phyloP scores from a whole-genome alignment of 371 early-diverging fungal genomes.

The Capniomyces stellatus region DNA sequence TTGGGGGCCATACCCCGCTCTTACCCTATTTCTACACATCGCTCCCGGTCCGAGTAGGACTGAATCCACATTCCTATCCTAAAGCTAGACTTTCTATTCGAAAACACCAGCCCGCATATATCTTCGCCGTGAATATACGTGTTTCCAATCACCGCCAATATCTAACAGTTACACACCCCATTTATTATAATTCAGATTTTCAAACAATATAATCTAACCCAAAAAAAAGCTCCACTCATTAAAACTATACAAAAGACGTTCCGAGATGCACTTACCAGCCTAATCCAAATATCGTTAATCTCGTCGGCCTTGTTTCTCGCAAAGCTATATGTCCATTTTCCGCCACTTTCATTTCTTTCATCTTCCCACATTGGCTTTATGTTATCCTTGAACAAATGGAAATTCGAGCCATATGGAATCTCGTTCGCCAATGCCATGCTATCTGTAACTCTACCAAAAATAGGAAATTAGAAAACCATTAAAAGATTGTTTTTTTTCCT shows the following conservation, averaged over 20 bases:
- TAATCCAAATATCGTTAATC: conserved; percentile 71
- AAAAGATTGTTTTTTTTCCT: too few species aligned
- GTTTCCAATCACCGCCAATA: conserved; percentile 83
- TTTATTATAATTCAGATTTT: too few species aligned
- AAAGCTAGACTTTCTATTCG: conserved; percentile 61
- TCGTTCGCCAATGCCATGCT: conserved; percentile 66
- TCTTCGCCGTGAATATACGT: conserved; percentile 62
- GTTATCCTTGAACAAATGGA: conserved; percentile 92
- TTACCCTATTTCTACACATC: too few species aligned
- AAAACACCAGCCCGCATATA: conserved; percentile 81
- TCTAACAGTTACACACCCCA: too few species aligned
- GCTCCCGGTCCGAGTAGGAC: too few species aligned
- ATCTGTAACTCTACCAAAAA: conserved; percentile 50
- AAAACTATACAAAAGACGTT: too few species aligned
- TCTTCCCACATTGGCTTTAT: conserved; percentile 99
- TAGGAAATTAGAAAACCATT: too few species aligned
- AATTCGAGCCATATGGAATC: conserved; percentile 65
- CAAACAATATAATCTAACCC: too few species aligned
- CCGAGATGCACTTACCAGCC: too few species aligned
- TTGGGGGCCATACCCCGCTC: too few species aligned
- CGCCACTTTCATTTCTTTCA: conserved; percentile 83
- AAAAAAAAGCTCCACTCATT: too few species aligned
- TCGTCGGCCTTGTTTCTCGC: conserved; percentile 52
- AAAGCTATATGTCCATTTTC: conserved; percentile 83
- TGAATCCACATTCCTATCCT: conserved; percentile 87